phyloP scores from a whole-genome alignment of 441 rosid genomes.

The Capsella rubella region DNA sequence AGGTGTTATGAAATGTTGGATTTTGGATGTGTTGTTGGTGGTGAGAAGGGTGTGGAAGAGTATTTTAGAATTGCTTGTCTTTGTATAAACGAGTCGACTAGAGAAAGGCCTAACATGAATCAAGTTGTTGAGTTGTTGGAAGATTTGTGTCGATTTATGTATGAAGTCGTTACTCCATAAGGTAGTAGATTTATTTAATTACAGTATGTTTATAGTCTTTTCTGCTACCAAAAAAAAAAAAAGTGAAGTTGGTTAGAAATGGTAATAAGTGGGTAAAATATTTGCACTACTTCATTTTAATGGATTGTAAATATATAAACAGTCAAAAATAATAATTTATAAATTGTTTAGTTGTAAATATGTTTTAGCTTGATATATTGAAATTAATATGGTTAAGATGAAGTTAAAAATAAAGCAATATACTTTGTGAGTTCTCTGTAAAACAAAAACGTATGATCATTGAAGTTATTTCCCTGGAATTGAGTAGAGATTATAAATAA shows the following conservation, averaged over 20 bases:
- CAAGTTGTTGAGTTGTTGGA: slow-evolving; percentile 56
- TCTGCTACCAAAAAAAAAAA: background rate
- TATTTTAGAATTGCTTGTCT: slow-evolving; percentile 65
- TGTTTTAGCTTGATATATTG: no score
- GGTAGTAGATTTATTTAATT: background rate
- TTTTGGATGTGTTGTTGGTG: slow-evolving; percentile 24
- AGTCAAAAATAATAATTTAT: no score
- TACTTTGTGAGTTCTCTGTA: slow-evolving; percentile 12
- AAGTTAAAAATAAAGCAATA: background rate
- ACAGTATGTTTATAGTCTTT: background rate
- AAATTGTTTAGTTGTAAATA: no score
- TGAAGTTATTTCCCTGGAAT: slow-evolving; percentile 9
- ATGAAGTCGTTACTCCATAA: background rate
- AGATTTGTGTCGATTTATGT: slow-evolving; percentile 16
- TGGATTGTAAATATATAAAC: no score
- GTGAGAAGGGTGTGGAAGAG: slow-evolving; percentile 50
- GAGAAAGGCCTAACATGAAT: slow-evolving; percentile 67
- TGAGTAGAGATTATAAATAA: slow-evolving; percentile 32
- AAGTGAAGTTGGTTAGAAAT: background rate
- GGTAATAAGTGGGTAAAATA: background rate
- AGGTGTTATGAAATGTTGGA: slow-evolving; percentile 68
- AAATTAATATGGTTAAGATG: background rate
- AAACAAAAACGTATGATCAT: slow-evolving; percentile 5
- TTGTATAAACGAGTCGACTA: slow-evolving; percentile 56
- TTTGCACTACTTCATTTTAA: no score